These are phyloP conservation scores for Phytophthora cajani DNA, from an alignment of 352 stramenopile genomes.

Conservation along the genomic window DNA sequence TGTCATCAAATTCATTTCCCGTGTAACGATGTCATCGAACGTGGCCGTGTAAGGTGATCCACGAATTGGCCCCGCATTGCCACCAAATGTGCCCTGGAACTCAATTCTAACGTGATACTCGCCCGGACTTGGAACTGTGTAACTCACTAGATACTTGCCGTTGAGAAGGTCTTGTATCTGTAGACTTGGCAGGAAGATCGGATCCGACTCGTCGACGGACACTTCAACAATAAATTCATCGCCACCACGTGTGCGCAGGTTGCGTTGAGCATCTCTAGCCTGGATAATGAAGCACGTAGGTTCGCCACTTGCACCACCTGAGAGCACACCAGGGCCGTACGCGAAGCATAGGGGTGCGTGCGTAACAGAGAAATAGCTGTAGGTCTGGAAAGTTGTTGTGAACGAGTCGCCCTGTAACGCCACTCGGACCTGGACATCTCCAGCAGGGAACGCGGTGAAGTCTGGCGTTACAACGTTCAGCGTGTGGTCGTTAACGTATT, in stretches of 20 bases:
- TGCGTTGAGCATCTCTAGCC: slow-evolving; percentile 78
- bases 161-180: slow-evolving; percentile 90
- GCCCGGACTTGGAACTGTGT: slow-evolving; percentile 80
- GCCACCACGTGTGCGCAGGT: slow-evolving; percentile 90
- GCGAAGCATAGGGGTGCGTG: slow-evolving; percentile 88
- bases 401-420: slow-evolving; percentile 94
- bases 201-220: slow-evolving; percentile 47
- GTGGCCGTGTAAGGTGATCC: slow-evolving; percentile 90
- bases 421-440: slow-evolving; percentile 90
- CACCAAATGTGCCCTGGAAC: slow-evolving; percentile 95
- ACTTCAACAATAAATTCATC: slow-evolving; percentile 92
- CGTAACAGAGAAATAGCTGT: slow-evolving; percentile 95
- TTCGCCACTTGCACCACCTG: slow-evolving; percentile 77
- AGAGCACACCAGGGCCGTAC: slow-evolving; percentile 93
- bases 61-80: slow-evolving; percentile 84
- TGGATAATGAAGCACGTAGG: slow-evolving; percentile 87
- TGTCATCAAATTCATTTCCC: slow-evolving; percentile 84
- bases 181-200: slow-evolving; percentile 64
- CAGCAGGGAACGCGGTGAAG: slow-evolving; percentile 89
- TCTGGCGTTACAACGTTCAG: slow-evolving; percentile 90
- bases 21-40: slow-evolving; percentile 81
- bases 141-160: slow-evolving; percentile 95
- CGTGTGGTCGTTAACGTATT: slow-evolving; percentile 91
- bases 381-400: slow-evolving; percentile 94
- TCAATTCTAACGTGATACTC: slow-evolving; percentile 88